Conservation (phyloP, 139 green algal species). For the Astrephomene gubernaculifera region DNA sequence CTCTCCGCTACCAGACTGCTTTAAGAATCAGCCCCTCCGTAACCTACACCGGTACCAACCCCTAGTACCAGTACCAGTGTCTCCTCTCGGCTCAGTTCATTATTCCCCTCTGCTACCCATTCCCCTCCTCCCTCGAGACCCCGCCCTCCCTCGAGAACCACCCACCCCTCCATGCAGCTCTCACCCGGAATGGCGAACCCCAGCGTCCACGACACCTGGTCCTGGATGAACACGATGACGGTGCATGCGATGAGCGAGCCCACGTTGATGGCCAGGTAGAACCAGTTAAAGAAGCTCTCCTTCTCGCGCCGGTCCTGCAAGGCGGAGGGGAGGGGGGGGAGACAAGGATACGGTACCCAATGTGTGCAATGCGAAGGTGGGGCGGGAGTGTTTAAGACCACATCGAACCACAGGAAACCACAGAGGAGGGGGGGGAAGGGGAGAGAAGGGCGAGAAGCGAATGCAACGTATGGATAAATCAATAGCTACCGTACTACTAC, state of each 20-base stretch:
- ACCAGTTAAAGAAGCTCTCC: slow-evolving; percentile 97
- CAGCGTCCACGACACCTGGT: slow-evolving; percentile 87
- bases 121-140: background rate
- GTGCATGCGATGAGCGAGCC: slow-evolving; percentile 88
- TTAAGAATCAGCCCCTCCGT: too few relatives aligned
- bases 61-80: too few relatives aligned
- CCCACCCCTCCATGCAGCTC: too few relatives aligned
- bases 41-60: too few relatives aligned
- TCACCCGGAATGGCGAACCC: slow-evolving; percentile 87
- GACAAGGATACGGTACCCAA: background rate
- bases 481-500: too few relatives aligned
- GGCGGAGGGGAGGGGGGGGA: background rate
- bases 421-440: background rate
- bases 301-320: slow-evolving; percentile 86
- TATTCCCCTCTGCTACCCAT: background rate
- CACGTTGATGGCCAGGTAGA: slow-evolving; percentile 98
- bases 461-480: too few relatives aligned
- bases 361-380: background rate
- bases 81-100: background rate
- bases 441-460: background rate
- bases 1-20: too few relatives aligned
- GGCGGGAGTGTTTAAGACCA: too few relatives aligned
- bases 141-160: too few relatives aligned
- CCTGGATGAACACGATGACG: slow-evolving; percentile 81
- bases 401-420: too few relatives aligned